These are phyloP conservation scores for Gnetum montanum DNA, from an alignment of 75 land plant genomes.

Conservation along the genomic window DNA sequence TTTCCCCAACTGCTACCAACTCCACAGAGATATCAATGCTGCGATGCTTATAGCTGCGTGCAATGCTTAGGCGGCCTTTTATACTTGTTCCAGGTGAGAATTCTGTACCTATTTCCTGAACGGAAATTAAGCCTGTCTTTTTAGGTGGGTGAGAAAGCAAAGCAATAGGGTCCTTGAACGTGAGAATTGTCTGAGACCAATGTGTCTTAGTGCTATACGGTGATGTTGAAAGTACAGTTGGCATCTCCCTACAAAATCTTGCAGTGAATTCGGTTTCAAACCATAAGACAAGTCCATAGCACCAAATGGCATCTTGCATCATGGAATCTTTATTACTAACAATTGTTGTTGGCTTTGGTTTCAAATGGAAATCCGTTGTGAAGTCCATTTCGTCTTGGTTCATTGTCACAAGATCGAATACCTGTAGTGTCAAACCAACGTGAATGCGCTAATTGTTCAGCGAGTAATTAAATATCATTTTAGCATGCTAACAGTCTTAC, in stretches of 20 bases:
- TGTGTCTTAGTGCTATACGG: conserved; percentile 79
- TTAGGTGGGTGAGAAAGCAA: conserved; percentile 15
- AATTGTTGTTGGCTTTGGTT: too few relatives aligned
- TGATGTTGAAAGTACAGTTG: conserved; percentile 64
- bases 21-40: conserved; percentile 92
- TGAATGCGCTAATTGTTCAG: background rate
- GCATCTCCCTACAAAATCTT: conserved; percentile 79
- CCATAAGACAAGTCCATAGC: conserved; percentile 89
- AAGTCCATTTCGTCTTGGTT: conserved; percentile 68
- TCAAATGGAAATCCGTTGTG: conserved; percentile 48
- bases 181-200: conserved; percentile 90
- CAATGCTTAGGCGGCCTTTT: conserved; percentile 67
- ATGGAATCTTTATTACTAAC: too few relatives aligned
- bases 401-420: conserved; percentile 74
- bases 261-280: conserved; percentile 82
- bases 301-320: too few relatives aligned
- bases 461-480: background rate
- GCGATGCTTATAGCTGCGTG: conserved; percentile 56
- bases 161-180: conserved; percentile 78
- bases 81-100: conserved; percentile 39
- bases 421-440: conserved; percentile 21
- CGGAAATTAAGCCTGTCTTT: conserved; percentile 5
- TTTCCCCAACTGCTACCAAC: conserved; percentile 22
- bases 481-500: background rate
- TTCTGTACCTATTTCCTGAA: conserved; percentile 25